Base-by-base conservation (phyloP, 306 rosid genomes). In the Abrus pulchellus region DNA sequence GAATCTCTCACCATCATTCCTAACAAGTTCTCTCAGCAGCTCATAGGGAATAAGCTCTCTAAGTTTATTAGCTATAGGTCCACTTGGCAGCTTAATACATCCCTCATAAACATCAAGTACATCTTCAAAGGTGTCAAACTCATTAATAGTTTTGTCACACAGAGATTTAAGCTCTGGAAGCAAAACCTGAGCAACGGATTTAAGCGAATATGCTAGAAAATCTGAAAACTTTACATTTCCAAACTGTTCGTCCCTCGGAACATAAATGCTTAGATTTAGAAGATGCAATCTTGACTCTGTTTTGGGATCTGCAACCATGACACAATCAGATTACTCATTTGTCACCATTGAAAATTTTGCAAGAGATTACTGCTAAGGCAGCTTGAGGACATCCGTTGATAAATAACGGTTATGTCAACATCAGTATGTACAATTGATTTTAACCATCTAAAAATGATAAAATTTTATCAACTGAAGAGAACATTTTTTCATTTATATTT, bases 201-300 rank as follows among this genome's bases (percentile, higher is more conserved):
- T 95, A 48, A 95, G 73, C 9, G 89, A 79, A 83, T 95, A 90
- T 32, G 94, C 98, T 7, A 93, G 79, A 80, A 91, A 93, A 81
- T 93, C 97, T 0, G 97, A 95, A 33, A 91, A 87, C 89, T 95
- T 95, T 41, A 92, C 30, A 29, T 83, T 87, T 34, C 90, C 85
- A 77, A 95, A 95, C 55, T 85, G 89, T 83, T 93, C 99, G 61
- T 95, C 99, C 64, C 90, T 86, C 9, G 98, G 99, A 47, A 95
- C 97, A 72, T 95, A 95, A 52, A 91, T 85, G 76, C 88, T 75
- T 4, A 95, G 88, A 65, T 89, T 89, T 38, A 92, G 68, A 43
- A 95, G 90, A 28, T 82, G 89, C 90, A 95, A 69, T 83, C 99
- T 92, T 56, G 78, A 86, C 87, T 95, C 99, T 29, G 83, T 76